Conservation (phyloP, 1,284 basidiomycete species). For the Coriolopsis trogii region DNA sequence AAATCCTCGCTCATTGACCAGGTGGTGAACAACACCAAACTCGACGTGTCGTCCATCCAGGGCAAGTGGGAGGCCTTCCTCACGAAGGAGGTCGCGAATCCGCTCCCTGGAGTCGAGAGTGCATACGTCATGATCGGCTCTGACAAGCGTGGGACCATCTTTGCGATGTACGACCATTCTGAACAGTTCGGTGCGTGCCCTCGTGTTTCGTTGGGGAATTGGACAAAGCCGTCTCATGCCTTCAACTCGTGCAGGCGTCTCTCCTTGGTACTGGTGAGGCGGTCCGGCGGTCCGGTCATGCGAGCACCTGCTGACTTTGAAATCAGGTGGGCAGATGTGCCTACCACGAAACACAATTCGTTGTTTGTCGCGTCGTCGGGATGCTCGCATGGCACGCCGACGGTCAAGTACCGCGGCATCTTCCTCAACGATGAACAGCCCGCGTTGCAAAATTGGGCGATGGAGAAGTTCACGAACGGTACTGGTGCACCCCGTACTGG, state of each 20-base stretch:
- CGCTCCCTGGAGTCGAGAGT: constrained; percentile 56
- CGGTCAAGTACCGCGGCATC: constrained; percentile 72
- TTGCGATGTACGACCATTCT: constrained; percentile 68
- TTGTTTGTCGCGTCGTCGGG: constrained; percentile 53
- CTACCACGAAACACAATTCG: constrained; percentile 50
- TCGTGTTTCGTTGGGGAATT: neutral
- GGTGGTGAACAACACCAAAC: constrained; percentile 52
- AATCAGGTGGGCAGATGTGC: constrained; percentile 72
- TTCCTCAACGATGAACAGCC: constrained; percentile 52
- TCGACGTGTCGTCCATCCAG: constrained; percentile 58
- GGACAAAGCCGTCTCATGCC: neutral
- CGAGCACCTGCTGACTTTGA: neutral
- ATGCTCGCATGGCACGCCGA: constrained; percentile 67
- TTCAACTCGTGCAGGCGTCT: constrained; percentile 46
- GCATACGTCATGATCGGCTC: constrained; percentile 70
- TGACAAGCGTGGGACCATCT: constrained; percentile 71
- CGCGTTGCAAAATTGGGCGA: constrained; percentile 52
- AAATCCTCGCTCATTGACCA: constrained; percentile 59
- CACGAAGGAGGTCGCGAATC: constrained; percentile 53
- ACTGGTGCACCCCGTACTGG: constrained; percentile 50
- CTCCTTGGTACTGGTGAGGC: constrained; percentile 62
- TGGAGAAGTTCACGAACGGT: constrained; percentile 69
- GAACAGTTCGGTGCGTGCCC: constrained; percentile 64
- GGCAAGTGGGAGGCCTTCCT: constrained; percentile 71
- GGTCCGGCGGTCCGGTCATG: constrained; percentile 17